phyloP scores from a whole-genome alignment of 73 alveolate species.

The Breviolum minutum region DNA sequence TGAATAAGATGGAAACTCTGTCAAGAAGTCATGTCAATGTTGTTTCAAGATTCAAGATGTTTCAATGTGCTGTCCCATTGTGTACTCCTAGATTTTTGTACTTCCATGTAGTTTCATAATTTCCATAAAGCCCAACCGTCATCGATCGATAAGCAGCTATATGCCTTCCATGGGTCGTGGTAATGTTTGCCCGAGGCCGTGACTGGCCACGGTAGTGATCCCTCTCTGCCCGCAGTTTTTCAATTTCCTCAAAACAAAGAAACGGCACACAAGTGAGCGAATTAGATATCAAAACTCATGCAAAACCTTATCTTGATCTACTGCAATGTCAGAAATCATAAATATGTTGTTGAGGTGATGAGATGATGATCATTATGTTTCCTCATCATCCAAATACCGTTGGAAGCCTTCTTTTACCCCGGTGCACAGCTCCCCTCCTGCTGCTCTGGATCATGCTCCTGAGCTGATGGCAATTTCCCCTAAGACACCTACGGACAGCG shows the following conservation, averaged over 20 bases:
- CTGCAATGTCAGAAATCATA: too few species aligned
- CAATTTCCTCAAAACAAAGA: not conserved
- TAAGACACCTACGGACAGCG: not conserved
- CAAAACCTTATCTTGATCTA: too few species aligned
- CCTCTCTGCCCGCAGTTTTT: slow-evolving; percentile 49
- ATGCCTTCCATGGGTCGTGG: not conserved
- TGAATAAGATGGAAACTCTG: too few species aligned
- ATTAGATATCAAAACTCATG: not conserved
- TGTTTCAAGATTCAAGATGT: too few species aligned
- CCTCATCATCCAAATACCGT: too few species aligned
- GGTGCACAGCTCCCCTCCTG: not conserved
- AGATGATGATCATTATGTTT: too few species aligned
- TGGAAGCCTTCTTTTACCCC: not conserved
- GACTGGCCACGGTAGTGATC: slow-evolving; percentile 34
- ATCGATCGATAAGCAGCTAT: not conserved
- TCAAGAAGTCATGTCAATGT: too few species aligned
- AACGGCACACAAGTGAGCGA: too few species aligned
- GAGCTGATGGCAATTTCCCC: not conserved
- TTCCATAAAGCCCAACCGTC: too few species aligned
- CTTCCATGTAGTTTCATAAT: too few species aligned
- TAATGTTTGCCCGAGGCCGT: not conserved
- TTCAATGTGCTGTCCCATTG: too few species aligned
- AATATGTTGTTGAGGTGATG: not conserved
- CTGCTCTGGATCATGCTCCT: slow-evolving; percentile 47
- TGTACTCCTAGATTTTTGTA: too few species aligned